A percentile compares a stretch with the other conserved stretches of the same genome.
Conservation (phyloP, 2,329 filamentous ascomycete species). For the Dothistroma septosporum region DNA sequence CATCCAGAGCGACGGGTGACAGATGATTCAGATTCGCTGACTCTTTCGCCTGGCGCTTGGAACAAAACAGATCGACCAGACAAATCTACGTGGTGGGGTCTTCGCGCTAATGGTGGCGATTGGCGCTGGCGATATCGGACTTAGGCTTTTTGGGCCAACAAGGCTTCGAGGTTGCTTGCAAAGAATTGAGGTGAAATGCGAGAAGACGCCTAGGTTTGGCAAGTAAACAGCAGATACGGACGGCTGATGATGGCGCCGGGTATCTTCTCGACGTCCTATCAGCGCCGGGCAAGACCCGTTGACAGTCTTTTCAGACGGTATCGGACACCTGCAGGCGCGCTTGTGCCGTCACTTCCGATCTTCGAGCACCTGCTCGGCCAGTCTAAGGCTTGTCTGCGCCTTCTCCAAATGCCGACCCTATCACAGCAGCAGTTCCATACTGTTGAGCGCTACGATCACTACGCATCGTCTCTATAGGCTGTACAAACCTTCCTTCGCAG, state of each 20-base stretch:
- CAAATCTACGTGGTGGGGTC: constrained; percentile 5
- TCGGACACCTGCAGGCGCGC: constrained; percentile 7
- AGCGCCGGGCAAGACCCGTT: background rate
- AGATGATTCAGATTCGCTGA: background rate
- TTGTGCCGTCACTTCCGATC: background rate
- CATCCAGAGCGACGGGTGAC: constrained; percentile 12
- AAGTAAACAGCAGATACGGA: background rate
- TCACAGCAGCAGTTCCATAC: background rate
- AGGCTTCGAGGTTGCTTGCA: background rate
- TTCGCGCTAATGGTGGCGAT: constrained; percentile 1
- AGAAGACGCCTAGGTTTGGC: background rate
- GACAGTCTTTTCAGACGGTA: constrained; percentile 3
- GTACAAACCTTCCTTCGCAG: constrained; percentile 18
- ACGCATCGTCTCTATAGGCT: constrained; percentile 16
- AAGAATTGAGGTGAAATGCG: background rate
- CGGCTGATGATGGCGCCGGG: background rate
- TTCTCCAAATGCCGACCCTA: background rate
- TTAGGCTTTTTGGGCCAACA: background rate
- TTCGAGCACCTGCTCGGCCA: background rate
- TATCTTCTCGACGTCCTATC: background rate
- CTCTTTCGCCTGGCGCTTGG: background rate
- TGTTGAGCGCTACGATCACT: background rate
- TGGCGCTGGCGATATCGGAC: constrained; percentile 6
- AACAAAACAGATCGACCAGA: background rate
- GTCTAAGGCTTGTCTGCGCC: background rate